A percentile compares a stretch with the other conserved stretches of the same genome.
Evolutionary conservation across 371 early-diverging fungal species (phyloP).

Genomic region (Dentiscutata heterogama): DNA sequence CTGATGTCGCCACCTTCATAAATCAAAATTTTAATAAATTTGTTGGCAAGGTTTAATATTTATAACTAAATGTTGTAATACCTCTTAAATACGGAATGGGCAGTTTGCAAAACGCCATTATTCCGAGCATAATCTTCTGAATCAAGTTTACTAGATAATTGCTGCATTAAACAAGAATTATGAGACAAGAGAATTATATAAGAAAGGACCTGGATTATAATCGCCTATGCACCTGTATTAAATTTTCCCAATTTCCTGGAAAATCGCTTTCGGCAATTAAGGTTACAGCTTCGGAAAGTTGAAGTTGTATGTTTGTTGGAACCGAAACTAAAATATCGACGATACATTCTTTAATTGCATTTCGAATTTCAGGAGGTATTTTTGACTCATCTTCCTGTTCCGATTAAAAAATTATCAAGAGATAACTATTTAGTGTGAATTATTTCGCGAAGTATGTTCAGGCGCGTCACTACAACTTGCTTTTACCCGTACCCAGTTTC

Average conservation of each 20-base stretch:
- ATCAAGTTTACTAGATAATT: slow-evolving; percentile 81
- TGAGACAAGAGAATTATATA: neutral
- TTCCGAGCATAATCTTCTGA: slow-evolving; percentile 83
- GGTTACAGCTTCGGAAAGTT: slow-evolving; percentile 91
- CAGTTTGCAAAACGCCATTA: slow-evolving; percentile 92
- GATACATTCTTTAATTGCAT: slow-evolving; percentile 82
- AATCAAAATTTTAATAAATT: neutral
- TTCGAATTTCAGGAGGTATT: slow-evolving; percentile 76
- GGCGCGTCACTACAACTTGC: neutral
- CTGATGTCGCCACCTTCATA: slow-evolving; percentile 86
- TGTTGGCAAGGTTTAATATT: neutral
- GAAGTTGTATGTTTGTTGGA: slow-evolving; percentile 84
- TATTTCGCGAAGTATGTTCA: neutral
- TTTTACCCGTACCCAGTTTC: slow-evolving; percentile 86
- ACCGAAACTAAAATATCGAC: slow-evolving; percentile 88
- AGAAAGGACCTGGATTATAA: neutral
- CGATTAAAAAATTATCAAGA: neutral
- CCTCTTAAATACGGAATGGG: slow-evolving; percentile 94
- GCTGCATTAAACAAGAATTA: slow-evolving; percentile 54
- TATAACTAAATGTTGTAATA: slow-evolving; percentile 46
- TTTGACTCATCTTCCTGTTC: slow-evolving; percentile 40
- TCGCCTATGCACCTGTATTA: slow-evolving; percentile 71
- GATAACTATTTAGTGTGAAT: neutral
- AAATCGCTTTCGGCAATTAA: slow-evolving; percentile 94
- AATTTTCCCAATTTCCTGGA: slow-evolving; percentile 87